Percentiles rank a stretch among this genome's conserved stretches.
Conservation (phyloP, 2,329 filamentous ascomycete species). For the Paecilomyces dactylethromorphus region DNA sequence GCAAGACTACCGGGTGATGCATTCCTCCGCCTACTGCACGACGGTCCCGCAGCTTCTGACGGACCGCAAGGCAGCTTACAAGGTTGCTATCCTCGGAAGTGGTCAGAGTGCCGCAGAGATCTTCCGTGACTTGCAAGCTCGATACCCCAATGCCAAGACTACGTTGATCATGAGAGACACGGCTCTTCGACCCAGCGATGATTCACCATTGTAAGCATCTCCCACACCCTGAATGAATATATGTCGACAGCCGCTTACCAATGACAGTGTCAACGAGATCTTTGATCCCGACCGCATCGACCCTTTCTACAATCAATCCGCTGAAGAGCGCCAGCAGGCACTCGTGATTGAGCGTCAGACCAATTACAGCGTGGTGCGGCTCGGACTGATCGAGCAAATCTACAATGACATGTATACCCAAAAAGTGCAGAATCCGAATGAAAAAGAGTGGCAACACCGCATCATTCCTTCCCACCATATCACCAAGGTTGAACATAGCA, state of each 20-base stretch:
- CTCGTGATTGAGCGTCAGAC: slow-evolving; percentile 71
- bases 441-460: slow-evolving; percentile 71
- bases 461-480: slow-evolving; percentile 68
- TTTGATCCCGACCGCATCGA: slow-evolving; percentile 87
- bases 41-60: slow-evolving; percentile 30
- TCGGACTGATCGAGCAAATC: slow-evolving; percentile 82
- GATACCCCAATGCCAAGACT: slow-evolving; percentile 77
- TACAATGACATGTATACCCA: slow-evolving; percentile 88
- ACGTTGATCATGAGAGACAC: slow-evolving; percentile 74
- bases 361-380: slow-evolving; percentile 89
- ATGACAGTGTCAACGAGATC: slow-evolving; percentile 76
- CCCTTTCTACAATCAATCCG: slow-evolving; percentile 62
- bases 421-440: slow-evolving; percentile 62
- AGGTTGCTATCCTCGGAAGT: slow-evolving; percentile 77
- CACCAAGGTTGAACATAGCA: slow-evolving; percentile 50
- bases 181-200: slow-evolving; percentile 83
- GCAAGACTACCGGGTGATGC: slow-evolving; percentile 64
- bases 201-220: slow-evolving; percentile 82
- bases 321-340: slow-evolving; percentile 53
- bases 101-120: slow-evolving; percentile 95
- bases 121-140: slow-evolving; percentile 75
- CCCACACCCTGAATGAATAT: neutral
- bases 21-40: slow-evolving; percentile 77
- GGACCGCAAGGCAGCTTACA: slow-evolving; percentile 46
- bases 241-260: slow-evolving; percentile 1